Conservation (phyloP, 2,329 filamentous ascomycete genomes). For the Lomentospora prolificans region DNA sequence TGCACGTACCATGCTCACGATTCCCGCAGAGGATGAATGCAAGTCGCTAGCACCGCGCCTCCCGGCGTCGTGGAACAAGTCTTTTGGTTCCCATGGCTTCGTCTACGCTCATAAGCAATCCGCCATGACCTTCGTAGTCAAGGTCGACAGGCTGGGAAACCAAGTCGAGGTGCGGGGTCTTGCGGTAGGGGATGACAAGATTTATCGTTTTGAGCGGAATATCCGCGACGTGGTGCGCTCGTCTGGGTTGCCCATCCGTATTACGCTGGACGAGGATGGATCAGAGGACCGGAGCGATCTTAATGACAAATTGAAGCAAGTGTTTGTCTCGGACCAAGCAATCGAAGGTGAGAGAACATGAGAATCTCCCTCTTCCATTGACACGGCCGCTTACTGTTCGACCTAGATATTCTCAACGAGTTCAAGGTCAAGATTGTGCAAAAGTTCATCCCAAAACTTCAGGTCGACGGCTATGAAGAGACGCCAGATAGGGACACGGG, state of each 20-base stretch:
- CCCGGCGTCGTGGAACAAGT: constrained; percentile 70
- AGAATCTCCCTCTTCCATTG: background rate
- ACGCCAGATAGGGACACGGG: background rate
- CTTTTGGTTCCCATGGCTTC: constrained; percentile 64
- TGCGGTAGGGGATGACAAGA: constrained; percentile 70
- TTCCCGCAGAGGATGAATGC: constrained; percentile 38
- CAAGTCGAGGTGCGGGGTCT: constrained; percentile 79
- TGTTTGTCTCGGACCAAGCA: constrained; percentile 66
- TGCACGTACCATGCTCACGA: background rate
- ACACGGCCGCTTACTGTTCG: background rate
- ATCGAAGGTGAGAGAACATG: constrained; percentile 35
- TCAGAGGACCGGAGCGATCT: constrained; percentile 42
- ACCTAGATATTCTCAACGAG: constrained; percentile 52
- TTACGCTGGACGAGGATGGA: constrained; percentile 32
- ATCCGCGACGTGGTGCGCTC: constrained; percentile 63
- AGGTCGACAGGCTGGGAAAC: constrained; percentile 68
- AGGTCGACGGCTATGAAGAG: constrained; percentile 65
- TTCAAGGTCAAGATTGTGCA: constrained; percentile 77
- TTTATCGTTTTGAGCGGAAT: constrained; percentile 64
- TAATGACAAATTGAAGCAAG: constrained; percentile 37
- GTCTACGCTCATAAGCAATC: constrained; percentile 81
- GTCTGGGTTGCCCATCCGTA: constrained; percentile 44
- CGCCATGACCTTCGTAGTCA: constrained; percentile 73
- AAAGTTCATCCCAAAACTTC: constrained; percentile 66
- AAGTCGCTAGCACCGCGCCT: constrained; percentile 51